These are phyloP conservation scores for Neurospora sp. DNA, from an alignment of 495 filamentous ascomycete genomes.

Conservation along the genomic window DNA sequence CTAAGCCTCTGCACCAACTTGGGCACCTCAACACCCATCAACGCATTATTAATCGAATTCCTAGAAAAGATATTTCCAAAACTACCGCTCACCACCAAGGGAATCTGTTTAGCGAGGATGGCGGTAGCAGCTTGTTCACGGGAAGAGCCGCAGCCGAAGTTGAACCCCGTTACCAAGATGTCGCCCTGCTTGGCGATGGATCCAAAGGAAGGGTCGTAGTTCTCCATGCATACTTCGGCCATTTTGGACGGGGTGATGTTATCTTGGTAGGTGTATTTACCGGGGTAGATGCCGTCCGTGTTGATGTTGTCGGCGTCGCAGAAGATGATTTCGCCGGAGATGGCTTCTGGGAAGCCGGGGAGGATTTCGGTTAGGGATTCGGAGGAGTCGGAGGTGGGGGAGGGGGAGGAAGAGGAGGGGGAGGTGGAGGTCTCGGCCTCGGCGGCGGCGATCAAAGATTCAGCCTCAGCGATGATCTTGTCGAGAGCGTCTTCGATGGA, in stretches of 20 bases:
- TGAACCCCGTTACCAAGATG: slow-evolving; percentile 78
- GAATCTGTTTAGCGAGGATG: slow-evolving; percentile 67
- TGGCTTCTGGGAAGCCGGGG: slow-evolving; percentile 57
- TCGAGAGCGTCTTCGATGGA: slow-evolving; percentile 59
- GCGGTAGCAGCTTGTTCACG: slow-evolving; percentile 87
- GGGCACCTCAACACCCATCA: slow-evolving; percentile 78
- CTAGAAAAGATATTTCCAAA: slow-evolving; percentile 85
- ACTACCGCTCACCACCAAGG: no score
- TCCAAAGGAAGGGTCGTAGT: slow-evolving; percentile 71
- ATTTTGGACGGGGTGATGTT: slow-evolving; percentile 64
- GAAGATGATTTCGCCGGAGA: slow-evolving; percentile 60
- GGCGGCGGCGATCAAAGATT: slow-evolving; percentile 43
- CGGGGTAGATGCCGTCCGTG: slow-evolving; percentile 77
- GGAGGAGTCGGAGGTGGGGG: slow-evolving; percentile 8
- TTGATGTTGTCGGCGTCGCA: slow-evolving; percentile 67
- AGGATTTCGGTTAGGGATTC: slow-evolving; percentile 48
- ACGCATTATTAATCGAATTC: slow-evolving; percentile 87
- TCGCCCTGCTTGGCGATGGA: slow-evolving; percentile 37
- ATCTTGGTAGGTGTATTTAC: slow-evolving; percentile 80
- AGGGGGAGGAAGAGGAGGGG: not conserved
- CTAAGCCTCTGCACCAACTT: slow-evolving; percentile 59
- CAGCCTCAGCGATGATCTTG: slow-evolving; percentile 55
- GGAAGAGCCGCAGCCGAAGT: slow-evolving; percentile 78
- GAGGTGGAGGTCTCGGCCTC: not conserved
- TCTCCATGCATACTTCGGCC: slow-evolving; percentile 84